Evolutionary conservation across 1,284 basidiomycete species (phyloP), one percentile per base, ranked within the genome.

Genomic region (Heterobasidion occidentale): DNA sequence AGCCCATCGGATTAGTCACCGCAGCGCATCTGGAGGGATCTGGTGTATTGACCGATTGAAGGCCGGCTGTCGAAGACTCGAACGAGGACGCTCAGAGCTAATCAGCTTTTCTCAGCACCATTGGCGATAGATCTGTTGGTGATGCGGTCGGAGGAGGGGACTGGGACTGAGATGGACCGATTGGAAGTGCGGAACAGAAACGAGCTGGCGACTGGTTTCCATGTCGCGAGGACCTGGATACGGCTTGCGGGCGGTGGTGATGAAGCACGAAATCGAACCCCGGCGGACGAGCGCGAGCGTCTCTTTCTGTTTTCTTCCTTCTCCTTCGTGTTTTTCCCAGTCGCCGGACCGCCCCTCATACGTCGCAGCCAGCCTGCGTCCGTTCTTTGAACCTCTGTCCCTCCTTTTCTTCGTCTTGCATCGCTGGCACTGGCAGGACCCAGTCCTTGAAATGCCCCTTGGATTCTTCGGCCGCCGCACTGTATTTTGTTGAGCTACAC

Each of bases 401-500:
- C 12, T 35, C 33, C 36, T 53, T 45, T n/a, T 53, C 27, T 44
- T 27, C 34, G 12, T 27, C 36, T 36, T 35, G 19, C 46, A 47
- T 54, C 34, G 38, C 12, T 42, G 38, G 38, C 52, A 56, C 55
- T 59, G 58, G 60, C 60, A 19, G 59, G 62, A 51, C 58, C 53
- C 58, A 59, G 57, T 51, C 57, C 53, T 55, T 60, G 60, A 63
- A 46, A 62, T 62, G 57, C 56, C 51, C 55, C 55, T 56, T 57
- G 57, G 44, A 38, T 33, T 33, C 44, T 50, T 19, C 36, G 17
- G 46, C 53, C 50, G 57, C 49, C 53, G 59, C 58, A 50, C 59
- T 27, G 27, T 27, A 58, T 48, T 51, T 34, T 55, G 52, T 54
- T 36, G 55, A 58, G 36, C 56, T 42, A 52, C 51, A 52, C 58